Base-by-base conservation (phyloP, 805 yeast genomes). In the Brettanomyces sp. region DNA sequence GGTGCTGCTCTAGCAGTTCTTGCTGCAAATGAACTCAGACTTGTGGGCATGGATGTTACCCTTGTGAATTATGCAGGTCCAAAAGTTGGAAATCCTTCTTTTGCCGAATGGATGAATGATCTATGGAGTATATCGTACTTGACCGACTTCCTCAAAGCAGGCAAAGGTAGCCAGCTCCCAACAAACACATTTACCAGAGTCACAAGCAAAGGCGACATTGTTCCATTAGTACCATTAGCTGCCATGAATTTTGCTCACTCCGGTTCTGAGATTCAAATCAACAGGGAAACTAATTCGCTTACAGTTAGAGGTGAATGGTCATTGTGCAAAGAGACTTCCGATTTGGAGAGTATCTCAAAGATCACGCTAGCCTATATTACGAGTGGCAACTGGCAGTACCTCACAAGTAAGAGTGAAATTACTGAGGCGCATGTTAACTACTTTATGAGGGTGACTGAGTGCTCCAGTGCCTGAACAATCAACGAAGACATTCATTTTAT, bases 11-110 rank as follows among this genome's bases (percentile, higher is more conserved):
- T 82, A 44, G 82, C 89, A 1, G 62, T 70, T 4, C 62, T 85
- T 33, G 72, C 77, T 7, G 91, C 84, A 0, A 67, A 79, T 22
- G 93, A 85, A 54, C 67, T 81, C 41, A 63, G 72, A 46, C 54
- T 77, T 18, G 51, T 74, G 56, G 87, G 86, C 0, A 65, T 64
- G 47, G 59, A 74, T 6, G 82, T 85, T 0, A 56, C 72, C 36
- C 76, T 82, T 1, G 60, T 82, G 18, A 69, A 84, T 1, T 79
- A 65, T 62, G 93, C 82, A 1, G 73, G 78, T 12, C 87, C 91
- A 0, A 76, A 76, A 52, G 65, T 84, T 34, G 88, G 87, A 4
- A 80, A 82, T 57, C 51, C 52, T 3, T 58, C 60, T 3, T 69
- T 80, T 58, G 68, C 73, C 28, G 55, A 62, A 30, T 80, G 77